Conservation (phyloP, 2,329 filamentous ascomycete genomes). For the Drechslerella coelobrocha region DNA sequence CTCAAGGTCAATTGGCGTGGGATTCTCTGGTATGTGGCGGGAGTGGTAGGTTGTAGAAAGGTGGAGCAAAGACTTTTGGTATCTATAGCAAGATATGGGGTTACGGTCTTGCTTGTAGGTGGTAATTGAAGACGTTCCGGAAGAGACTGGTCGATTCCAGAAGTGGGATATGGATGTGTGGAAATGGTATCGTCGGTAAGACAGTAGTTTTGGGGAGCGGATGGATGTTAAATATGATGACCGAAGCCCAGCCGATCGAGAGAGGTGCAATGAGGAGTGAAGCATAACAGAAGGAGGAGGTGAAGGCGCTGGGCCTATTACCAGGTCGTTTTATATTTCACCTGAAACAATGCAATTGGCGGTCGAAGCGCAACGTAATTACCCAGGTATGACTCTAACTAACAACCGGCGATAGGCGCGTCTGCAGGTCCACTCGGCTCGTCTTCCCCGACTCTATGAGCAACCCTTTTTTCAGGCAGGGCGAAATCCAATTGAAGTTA, state of each 20-base stretch:
- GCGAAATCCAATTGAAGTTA: not conserved
- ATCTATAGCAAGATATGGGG: not conserved
- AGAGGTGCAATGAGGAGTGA: constrained; percentile 15
- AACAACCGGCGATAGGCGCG: constrained; percentile 10
- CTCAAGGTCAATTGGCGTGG: constrained; percentile 61
- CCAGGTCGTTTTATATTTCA: constrained; percentile 18
- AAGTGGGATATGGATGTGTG: not conserved
- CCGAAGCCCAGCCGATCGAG: constrained; percentile 17
- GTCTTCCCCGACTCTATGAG: not conserved
- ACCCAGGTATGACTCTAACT: constrained; percentile 23
- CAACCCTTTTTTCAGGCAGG: not conserved
- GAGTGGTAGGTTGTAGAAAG: constrained; percentile 11
- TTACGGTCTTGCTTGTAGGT: not conserved
- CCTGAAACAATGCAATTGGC: constrained; percentile 15
- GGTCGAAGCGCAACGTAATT: not conserved
- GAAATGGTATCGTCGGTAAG: constrained; percentile 15
- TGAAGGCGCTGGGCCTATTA: not conserved
- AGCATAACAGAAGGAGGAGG: constrained; percentile 15
- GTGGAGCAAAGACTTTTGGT: constrained; percentile 11
- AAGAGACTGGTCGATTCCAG: not conserved
- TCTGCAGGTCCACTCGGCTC: constrained; percentile 1
- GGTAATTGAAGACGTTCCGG: not conserved
- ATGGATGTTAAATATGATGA: constrained; percentile 1
- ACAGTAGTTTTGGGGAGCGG: constrained; percentile 6
- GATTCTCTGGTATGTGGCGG: constrained; percentile 22